Percentiles rank a stretch among this genome's conserved stretches.
These are phyloP conservation scores for Nigrospora osmanthi DNA, from an alignment of 2,329 filamentous ascomycete species.

Conservation along the genomic window DNA sequence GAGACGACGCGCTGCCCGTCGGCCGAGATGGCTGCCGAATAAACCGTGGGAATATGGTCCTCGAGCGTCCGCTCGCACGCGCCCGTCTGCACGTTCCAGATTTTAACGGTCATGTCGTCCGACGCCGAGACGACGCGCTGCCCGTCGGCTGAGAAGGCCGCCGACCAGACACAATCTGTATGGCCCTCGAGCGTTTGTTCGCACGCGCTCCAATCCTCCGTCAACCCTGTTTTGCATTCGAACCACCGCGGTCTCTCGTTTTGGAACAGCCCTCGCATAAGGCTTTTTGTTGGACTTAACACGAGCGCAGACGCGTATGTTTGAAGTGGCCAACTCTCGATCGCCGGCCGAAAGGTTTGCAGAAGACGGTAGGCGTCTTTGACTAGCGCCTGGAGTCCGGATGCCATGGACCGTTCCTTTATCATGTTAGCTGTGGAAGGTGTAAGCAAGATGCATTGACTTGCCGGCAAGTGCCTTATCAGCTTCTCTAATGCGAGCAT, in stretches of 20 bases:
- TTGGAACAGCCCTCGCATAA: not conserved
- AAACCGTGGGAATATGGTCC: slow-evolving; percentile 4
- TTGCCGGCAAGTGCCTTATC: slow-evolving; percentile 1
- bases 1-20: not conserved
- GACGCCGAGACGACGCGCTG: no score
- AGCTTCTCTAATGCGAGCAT: slow-evolving; percentile 13
- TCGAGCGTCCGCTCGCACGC: slow-evolving; percentile 9
- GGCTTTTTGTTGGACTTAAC: not conserved
- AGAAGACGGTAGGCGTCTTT: no score
- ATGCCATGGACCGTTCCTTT: not conserved
- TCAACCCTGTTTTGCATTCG: not conserved
- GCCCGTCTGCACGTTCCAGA: not conserved
- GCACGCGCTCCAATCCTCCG: not conserved
- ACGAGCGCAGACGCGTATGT: not conserved
- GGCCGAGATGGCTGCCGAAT: not conserved
- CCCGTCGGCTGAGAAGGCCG: no score
- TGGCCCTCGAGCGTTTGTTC: not conserved
- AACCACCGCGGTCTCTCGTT: not conserved
- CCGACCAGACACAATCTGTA: no score
- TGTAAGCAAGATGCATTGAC: not conserved
- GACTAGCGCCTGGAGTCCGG: no score
- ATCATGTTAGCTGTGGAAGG: not conserved
- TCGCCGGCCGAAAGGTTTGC: not conserved
- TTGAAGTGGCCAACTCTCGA: not conserved
- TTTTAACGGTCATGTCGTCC: no score